phyloP scores from a whole-genome alignment of 345 rosid species.

The Brassica rapa region DNA sequence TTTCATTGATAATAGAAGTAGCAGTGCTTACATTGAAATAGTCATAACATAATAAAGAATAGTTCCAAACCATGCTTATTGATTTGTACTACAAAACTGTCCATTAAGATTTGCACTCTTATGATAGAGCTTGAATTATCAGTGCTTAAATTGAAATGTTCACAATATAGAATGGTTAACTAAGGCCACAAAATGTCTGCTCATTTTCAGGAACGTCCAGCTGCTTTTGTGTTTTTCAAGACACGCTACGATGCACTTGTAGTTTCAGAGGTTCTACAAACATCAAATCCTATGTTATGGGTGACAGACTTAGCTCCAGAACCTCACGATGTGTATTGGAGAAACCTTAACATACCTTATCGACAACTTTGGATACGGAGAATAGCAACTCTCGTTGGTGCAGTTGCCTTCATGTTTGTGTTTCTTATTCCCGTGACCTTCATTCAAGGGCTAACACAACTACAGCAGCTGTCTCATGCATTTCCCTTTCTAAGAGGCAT shows the following conservation, averaged over 20 bases:
- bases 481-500: conserved; percentile 72
- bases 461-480: conserved; percentile 54
- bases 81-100: neutral
- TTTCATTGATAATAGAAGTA: conserved; percentile 6
- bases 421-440: conserved; percentile 81
- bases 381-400: conserved; percentile 59
- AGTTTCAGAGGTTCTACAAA: conserved; percentile 72
- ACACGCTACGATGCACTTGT: conserved; percentile 77
- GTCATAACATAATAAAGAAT: neutral
- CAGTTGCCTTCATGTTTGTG: conserved; percentile 70
- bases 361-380: conserved; percentile 85
- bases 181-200: neutral
- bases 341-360: conserved; percentile 78
- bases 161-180: neutral
- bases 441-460: conserved; percentile 85
- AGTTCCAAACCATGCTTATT: neutral
- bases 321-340: conserved; percentile 88
- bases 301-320: conserved; percentile 86
- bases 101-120: neutral
- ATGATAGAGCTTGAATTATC: too few relatives aligned
- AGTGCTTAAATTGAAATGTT: neutral
- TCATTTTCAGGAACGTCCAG: conserved; percentile 69
- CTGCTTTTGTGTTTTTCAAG: conserved; percentile 90
- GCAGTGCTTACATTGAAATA: neutral
- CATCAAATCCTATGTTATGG: conserved; percentile 94